Base-by-base conservation (phyloP, 1,284 basidiomycete species). In the Rhizopogon parksii region DNA sequence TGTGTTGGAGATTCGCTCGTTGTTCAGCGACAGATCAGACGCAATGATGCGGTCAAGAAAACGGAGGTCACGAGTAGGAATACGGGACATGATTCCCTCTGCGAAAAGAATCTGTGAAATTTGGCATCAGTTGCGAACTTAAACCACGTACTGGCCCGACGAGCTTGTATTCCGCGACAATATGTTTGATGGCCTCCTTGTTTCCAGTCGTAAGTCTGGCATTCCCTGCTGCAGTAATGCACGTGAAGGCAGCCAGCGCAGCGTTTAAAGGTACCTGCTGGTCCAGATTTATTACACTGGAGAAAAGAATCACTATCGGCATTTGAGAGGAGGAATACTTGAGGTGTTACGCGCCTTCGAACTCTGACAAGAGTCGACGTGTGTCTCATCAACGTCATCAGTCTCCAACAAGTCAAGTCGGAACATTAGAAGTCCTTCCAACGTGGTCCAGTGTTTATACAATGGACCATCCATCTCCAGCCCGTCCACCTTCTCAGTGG, bases 171-270 rank as follows among this genome's bases (percentile, higher is more conserved):
- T 37, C 61, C 61, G 15, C 49, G 57, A 35, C 62, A 67, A 39
- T 65, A 59, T 30, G 46, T 56, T 51, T 51, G 53, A 47, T 68
- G 66, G 2, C 52, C 49, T 8, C 65, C 62, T 9, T 53, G 51
- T 51, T 56, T 64, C 62, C 62, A 68, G 34, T 64, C 65, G 46
- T 64, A 55, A 0, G 52, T 59, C 39, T 64, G 65, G 48, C 65
- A 68, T 51, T 66, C 62, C 37, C 53, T 64, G 52, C 62, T 58
- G 46, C 62, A 63, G 39, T 63, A 68, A 42, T 65, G 52, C 17
- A 66, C 63, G 36, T 64, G 61, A 37, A 64, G 57, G 40, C 62
- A 64, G 4, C 59, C 61, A 6, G 57, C 54, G 15, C 65, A 68
- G 4, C 52, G 55, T 40, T 64, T 67, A 42, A 66, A 59, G 14